Percentiles rank a stretch among this genome's conserved stretches.
Evolutionary conservation across 192 early-diverging fungal species (phyloP).

Genomic region (Blastocladiella britannica): DNA sequence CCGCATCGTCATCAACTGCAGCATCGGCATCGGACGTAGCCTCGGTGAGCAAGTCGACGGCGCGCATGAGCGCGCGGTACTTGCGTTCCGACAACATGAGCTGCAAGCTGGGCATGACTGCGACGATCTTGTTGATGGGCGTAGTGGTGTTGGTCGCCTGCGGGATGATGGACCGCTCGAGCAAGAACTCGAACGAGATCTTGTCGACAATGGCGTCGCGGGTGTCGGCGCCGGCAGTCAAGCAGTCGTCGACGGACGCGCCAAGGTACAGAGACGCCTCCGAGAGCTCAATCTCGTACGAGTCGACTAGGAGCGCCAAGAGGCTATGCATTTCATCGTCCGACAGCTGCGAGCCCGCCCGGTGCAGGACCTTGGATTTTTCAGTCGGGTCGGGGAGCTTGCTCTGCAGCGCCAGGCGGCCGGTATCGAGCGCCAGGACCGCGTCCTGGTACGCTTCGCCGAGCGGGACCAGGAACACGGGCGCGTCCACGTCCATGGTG

Average conservation of each 20-base stretch:
- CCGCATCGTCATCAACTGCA: slow-evolving; percentile 2
- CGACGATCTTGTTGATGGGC: slow-evolving; percentile 52
- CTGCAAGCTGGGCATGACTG: slow-evolving; percentile 59
- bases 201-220: slow-evolving; percentile 49
- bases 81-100: slow-evolving; percentile 86
- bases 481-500: slow-evolving; percentile 87
- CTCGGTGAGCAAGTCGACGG: slow-evolving; percentile 52
- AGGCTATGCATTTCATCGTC: slow-evolving; percentile 49
- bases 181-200: slow-evolving; percentile 57
- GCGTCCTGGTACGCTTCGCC: slow-evolving; percentile 21
- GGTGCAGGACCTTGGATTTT: slow-evolving; percentile 43
- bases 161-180: slow-evolving; percentile 69
- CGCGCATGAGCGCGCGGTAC: slow-evolving; percentile 69
- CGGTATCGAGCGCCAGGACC: slow-evolving; percentile 76
- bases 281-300: slow-evolving; percentile 58
- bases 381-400: slow-evolving; percentile 50
- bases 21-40: slow-evolving; percentile 17
- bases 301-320: slow-evolving; percentile 69
- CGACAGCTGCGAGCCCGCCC: slow-evolving; percentile 34
- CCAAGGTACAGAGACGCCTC: slow-evolving; percentile 68
- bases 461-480: slow-evolving; percentile 74
- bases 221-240: slow-evolving; percentile 41
- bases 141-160: slow-evolving; percentile 50
- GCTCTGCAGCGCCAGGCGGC: slow-evolving; percentile 72
- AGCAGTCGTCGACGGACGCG: slow-evolving; percentile 43